Base-by-base conservation (phyloP, 2,329 filamentous ascomycete genomes). In the Microsporum canis region DNA sequence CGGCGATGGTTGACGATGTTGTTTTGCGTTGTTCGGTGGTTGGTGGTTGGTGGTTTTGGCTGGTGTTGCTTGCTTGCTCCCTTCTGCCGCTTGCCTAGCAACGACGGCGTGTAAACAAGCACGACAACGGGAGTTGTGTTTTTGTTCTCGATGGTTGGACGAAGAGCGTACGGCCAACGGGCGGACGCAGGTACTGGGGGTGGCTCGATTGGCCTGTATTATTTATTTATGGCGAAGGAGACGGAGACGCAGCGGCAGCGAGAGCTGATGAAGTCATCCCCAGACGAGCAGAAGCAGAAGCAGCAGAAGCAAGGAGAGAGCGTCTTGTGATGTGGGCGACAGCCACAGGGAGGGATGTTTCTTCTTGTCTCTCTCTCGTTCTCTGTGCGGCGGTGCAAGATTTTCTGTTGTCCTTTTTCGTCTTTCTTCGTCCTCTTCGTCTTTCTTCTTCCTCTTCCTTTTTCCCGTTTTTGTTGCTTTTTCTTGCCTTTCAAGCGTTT, bases 211-310 rank as follows among this genome's bases (percentile, higher is more conserved):
- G 41, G 57, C 57, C 17, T 23, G 17, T 23, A 23, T 23, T 23
- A 23, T 23, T 23, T 23, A 23, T 23, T 23, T 59, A 59, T 49
- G 39, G 57, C 27, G 39, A 38, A 10, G 39, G 49, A 31, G 39
- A 59, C 33, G 17, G 43, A 23, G 29, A 58, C 36, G 34, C 27
- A 45, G 23, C 12, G n/a, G 34, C 33, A 29, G 33, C 33, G 36
- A 41, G 34, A 38, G 23, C 14, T 57, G 57, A n/a, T 47, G 57
- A 31, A 47, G 57, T 59, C 57, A 49, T 59, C 39, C 57, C 39
- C 43, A 47, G 57, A 14, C 39, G 27, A 41, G 23, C 6, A 39
- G 23, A 57, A 58, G 56, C 34, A 41, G 39, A 45, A 36, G 23
- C 1, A 14, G 49, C 7, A 36, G 31, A 12, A 14, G 53, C 14